These are phyloP conservation scores for Calonectria leucothoes DNA, from an alignment of 2,329 filamentous ascomycete species.

Conservation along the genomic window DNA sequence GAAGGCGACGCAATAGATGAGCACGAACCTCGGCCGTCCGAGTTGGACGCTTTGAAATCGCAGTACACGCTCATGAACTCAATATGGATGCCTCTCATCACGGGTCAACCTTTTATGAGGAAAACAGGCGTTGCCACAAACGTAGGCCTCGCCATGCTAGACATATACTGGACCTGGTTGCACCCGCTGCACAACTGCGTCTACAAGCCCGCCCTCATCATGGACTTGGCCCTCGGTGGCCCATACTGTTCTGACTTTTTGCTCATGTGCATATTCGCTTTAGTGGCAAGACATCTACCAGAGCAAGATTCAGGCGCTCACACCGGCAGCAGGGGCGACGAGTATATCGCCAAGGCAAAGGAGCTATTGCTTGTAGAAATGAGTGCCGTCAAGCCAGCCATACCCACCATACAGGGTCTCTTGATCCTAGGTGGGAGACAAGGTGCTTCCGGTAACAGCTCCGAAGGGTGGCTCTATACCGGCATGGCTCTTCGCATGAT, in stretches of 20 bases:
- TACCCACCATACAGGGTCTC: conserved; percentile 15
- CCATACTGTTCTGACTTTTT: conserved; percentile 36
- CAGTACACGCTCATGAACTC: conserved; percentile 2
- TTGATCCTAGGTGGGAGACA: conserved; percentile 34
- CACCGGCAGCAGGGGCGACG: neutral
- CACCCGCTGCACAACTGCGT: conserved; percentile 35
- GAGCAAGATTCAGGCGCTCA: neutral
- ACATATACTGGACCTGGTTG: conserved; percentile 39
- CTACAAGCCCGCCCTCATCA: conserved; percentile 30
- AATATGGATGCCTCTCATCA: neutral
- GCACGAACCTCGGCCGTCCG: neutral
- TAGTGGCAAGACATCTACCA: conserved; percentile 30
- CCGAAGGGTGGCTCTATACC: conserved; percentile 36
- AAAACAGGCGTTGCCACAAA: conserved; percentile 25
- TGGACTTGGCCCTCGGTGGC: conserved; percentile 34
- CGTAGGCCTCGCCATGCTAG: conserved; percentile 28
- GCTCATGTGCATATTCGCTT: conserved; percentile 33
- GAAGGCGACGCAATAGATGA: neutral
- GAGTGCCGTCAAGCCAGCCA: neutral
- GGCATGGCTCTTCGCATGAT: conserved; percentile 38
- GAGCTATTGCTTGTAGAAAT: neutral
- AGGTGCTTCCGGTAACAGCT: conserved; percentile 33
- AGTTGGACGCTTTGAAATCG: neutral
- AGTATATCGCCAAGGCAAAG: neutral
- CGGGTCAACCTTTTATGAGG: conserved; percentile 3